Evolutionary conservation across 2,329 filamentous ascomycete species (phyloP).

Genomic region (Exophiala lecanii-corni): DNA sequence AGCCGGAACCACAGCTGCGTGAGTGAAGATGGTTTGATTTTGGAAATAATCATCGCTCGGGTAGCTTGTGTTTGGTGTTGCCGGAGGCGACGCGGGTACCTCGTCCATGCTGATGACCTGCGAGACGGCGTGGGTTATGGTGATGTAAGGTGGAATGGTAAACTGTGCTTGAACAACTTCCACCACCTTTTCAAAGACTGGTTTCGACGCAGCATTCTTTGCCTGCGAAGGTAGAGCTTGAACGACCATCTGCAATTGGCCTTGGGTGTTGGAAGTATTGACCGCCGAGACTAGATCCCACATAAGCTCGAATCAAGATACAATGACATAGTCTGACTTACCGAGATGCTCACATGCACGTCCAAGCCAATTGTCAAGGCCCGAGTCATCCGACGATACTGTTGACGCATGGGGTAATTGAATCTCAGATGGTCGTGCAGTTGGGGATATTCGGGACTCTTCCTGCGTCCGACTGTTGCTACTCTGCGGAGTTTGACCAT

Average conservation of each 20-base stretch:
- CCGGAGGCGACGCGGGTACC: constrained; percentile 59
- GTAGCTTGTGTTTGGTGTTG: constrained; percentile 47
- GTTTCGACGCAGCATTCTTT: constrained; percentile 35
- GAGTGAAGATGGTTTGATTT: constrained; percentile 53
- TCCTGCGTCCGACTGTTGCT: constrained; percentile 3
- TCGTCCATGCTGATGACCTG: constrained; percentile 56
- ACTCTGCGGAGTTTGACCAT: constrained; percentile 1
- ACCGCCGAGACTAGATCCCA: constrained; percentile 9
- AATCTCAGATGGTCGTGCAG: constrained; percentile 18
- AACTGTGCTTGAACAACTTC: constrained; percentile 51
- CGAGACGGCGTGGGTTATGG: constrained; percentile 59
- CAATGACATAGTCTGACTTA: constrained; percentile 2
- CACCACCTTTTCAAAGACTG: constrained; percentile 52
- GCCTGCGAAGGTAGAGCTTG: constrained; percentile 53
- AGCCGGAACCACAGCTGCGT: constrained; percentile 55
- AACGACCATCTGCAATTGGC: constrained; percentile 53
- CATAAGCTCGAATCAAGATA: constrained; percentile 3
- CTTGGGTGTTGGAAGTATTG: constrained; percentile 22
- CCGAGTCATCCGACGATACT: constrained; percentile 9
- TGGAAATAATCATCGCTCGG: constrained; percentile 58
- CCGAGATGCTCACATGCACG: constrained; percentile 17
- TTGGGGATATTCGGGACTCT: constrained; percentile 9
- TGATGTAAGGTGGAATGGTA: constrained; percentile 52
- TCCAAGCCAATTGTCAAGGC: constrained; percentile 16
- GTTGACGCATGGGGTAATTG: constrained; percentile 14